These are phyloP conservation scores for Hypomyces rosellus DNA, from an alignment of 2,329 filamentous ascomycete species.

Conservation along the genomic window DNA sequence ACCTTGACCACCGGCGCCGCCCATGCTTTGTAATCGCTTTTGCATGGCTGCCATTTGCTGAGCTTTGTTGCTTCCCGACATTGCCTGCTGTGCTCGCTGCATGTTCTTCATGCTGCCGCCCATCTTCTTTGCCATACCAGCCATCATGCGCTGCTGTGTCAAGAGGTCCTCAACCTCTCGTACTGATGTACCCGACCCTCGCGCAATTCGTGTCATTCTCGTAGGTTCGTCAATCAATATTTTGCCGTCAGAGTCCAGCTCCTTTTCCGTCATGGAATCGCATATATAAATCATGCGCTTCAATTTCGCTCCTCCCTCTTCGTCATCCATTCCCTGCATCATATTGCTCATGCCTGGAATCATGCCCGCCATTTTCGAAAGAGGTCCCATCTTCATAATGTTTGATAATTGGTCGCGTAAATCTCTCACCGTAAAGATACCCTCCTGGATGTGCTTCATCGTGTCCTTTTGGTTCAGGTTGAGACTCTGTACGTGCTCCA, in stretches of 20 bases:
- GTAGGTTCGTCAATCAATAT: constrained; percentile 88
- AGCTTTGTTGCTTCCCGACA: constrained; percentile 84
- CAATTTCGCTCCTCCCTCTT: constrained; percentile 87
- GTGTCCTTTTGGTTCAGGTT: constrained; percentile 98
- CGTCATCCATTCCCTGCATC: constrained; percentile 95
- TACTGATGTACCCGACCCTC: constrained; percentile 84
- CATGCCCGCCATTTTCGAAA: constrained; percentile 98
- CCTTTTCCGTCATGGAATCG: constrained; percentile 95
- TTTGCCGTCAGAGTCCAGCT: constrained; percentile 92
- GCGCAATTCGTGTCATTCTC: constrained; percentile 85
- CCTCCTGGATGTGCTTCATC: constrained; percentile 97
- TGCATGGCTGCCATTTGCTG: constrained; percentile 97
- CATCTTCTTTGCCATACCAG: constrained; percentile 98
- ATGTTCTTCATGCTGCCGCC: constrained; percentile 97
- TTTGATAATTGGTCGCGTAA: constrained; percentile 92
- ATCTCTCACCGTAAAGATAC: constrained; percentile 92
- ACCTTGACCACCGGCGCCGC: constrained; percentile 59
- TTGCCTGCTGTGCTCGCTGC: constrained; percentile 84
- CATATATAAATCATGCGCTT: constrained; percentile 99
- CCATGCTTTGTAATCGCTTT: constrained; percentile 89
- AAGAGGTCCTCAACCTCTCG: constrained; percentile 91
- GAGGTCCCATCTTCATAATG: constrained; percentile 99
- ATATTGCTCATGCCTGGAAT: constrained; percentile 90
- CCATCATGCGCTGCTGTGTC: constrained; percentile 99
- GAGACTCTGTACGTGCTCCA: constrained; percentile 93